Evolutionary conservation across 345 rosid species (phyloP), one percentile per base, ranked within the genome.

Genomic region (Pistacia integerrima): DNA sequence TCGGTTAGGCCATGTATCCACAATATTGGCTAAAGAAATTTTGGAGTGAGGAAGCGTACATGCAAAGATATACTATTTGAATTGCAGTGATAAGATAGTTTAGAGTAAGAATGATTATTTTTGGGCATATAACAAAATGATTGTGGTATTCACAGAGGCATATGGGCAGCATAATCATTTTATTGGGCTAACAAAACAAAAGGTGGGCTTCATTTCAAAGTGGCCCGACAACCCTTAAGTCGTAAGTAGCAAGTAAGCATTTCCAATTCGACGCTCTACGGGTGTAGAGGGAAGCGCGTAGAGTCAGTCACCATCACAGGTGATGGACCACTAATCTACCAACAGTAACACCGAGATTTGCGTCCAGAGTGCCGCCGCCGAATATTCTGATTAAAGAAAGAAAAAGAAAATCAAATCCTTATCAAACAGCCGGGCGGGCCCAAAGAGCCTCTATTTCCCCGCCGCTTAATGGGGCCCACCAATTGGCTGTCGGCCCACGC

Each of bases 401-500:
- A 7, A 33, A 25, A 60, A 7, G 2, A 44, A 33, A 9, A n/a
- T 61, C 1, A 1, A 20, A 76, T 51, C 55, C 4, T 51, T 12
- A 33, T 12, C 52, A 41, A 22, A 1, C 22, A 46, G 62, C 22
- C 25, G 82, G 84, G 74, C 48, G 78, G 79, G 46, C 74, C 76
- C 49, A 64, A 36, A 5, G 13, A 8, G 18, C 59, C 87, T 75
- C 79, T 76, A 59, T 85, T 76, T 69, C 66, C 71, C 36, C 82
- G 89, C 87, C 87, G 84, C 5, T 14, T 2, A 1, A 84, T 69
- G 81, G 92, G 82, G 60, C 85, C 87, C 71, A 3, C 64, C 22
- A 49, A n/a, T 62, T 12, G 0, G 33, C 61, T 82, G 90, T 85
- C 89, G 85, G 87, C 86, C 84, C 89, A 82, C 87, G 86, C 85